These are phyloP conservation scores for Chenopodium berlandieri DNA, from an alignment of 148 eudicot genomes.

Conservation along the genomic window DNA sequence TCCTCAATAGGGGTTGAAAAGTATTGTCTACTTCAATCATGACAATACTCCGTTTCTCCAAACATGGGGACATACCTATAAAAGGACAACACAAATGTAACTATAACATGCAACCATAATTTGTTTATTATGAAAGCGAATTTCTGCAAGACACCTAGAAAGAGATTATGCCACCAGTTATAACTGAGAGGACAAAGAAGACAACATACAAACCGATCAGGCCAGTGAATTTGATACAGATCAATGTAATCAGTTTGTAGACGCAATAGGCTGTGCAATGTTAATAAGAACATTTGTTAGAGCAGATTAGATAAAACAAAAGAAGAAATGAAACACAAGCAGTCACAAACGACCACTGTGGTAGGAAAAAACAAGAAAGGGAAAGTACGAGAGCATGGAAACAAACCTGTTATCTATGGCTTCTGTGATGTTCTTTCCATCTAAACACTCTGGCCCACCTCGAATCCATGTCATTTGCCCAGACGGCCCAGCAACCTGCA, in stretches of 20 bases:
- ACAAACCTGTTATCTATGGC: conserved; percentile 73
- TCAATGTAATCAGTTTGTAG: conserved; percentile 75
- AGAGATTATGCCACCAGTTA: background rate
- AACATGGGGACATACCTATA: conserved; percentile 94
- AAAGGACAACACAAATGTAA: conserved; percentile 15
- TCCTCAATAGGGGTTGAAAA: conserved; percentile 59
- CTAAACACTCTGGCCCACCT: conserved; percentile 74
- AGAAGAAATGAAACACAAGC: background rate
- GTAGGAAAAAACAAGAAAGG: background rate
- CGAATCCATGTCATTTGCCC: conserved; percentile 98
- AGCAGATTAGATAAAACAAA: conserved; percentile 2
- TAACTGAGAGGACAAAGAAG: conserved; percentile 13
- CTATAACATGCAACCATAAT: background rate
- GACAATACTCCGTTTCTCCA: conserved; percentile 91
- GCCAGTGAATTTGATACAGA: conserved; percentile 92
- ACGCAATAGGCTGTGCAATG: conserved; percentile 60
- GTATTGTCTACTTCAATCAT: conserved; percentile 52
- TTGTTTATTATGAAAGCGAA: background rate
- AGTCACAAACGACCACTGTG: background rate
- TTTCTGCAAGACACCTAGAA: background rate
- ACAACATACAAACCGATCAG: conserved; percentile 86
- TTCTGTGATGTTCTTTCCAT: conserved; percentile 59
- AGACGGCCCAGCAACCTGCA: conserved; percentile 88
- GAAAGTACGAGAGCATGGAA: conserved; percentile 1
- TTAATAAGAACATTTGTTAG: conserved; percentile 22